Evolutionary conservation across 2,329 filamentous ascomycete species (phyloP), one percentile per base, ranked within the genome.

Genomic region (Ophiostoma sp.): DNA sequence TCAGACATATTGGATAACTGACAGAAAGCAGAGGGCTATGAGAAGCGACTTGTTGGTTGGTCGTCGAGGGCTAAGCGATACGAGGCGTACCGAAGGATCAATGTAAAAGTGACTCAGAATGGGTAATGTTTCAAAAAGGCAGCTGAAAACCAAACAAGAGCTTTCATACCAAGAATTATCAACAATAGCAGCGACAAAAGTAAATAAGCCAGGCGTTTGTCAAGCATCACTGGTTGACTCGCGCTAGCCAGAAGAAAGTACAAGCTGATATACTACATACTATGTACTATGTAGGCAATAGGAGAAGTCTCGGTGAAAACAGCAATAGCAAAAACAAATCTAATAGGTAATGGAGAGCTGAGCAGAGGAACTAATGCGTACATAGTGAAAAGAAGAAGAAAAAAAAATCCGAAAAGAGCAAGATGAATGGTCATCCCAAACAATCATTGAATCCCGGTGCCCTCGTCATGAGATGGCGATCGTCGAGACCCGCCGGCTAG

Each of bases 401-500:
- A 48, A 48, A 5, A n/a, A n/a, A n/a, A 20, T 8, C 27, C 15
- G 15, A 11, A 11, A 41, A 13, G 10, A 41, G 15, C 13, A 41
- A 41, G 36, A 15, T 48, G 15, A 5, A 20, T 39, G 10, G 17
- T 5, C 5, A 15, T 17, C 41, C 41, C 41, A 27, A n/a, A 8
- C n/a, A 57, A 31, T 27, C n/a, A 57, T 4, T 27, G 52, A 27
- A 57, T 13, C 52, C n/a, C 48, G 48, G 17, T 20, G 23, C 31
- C 60, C 60, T 64, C 60, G 15, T 36, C 60, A 27, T 33, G 60
- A 64, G 60, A 64, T 64, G 60, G 60, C 60, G 60, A 64, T 64
- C 60, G 60, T 36, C 60, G 31, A 20, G 60, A 64, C 60, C 60
- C 27, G 60, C 60, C 13, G 13, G 8, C 31, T 27, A 64, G n/a